phyloP scores from a whole-genome alignment of 164 flowering plant species.

The Chimonanthus salicifolius region DNA sequence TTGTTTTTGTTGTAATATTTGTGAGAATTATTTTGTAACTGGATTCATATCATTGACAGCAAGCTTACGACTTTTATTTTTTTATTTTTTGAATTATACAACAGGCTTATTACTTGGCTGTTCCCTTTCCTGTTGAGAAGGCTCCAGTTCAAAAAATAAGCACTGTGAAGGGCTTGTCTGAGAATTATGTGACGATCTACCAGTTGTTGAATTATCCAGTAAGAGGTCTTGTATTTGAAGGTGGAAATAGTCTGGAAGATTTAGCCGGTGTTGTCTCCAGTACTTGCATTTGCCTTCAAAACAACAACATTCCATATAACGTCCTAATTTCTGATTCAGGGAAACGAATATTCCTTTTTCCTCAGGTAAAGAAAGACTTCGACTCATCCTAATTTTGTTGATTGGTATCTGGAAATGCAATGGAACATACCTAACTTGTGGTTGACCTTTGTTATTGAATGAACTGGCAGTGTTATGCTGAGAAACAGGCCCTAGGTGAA shows the following conservation, averaged over 20 bases:
- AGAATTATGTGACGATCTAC: slow-evolving; percentile 41
- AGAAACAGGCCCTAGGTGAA: slow-evolving; percentile 84
- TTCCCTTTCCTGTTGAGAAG: slow-evolving; percentile 73
- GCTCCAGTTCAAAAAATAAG: slow-evolving; percentile 39
- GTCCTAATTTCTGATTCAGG: slow-evolving; percentile 75
- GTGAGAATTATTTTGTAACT: not conserved
- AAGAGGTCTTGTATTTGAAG: slow-evolving; percentile 65
- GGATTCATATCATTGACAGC: too few relatives aligned
- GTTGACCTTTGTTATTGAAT: not conserved
- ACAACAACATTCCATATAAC: slow-evolving; percentile 69
- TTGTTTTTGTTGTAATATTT: not conserved
- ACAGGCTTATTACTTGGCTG: slow-evolving; percentile 68
- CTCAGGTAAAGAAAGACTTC: slow-evolving; percentile 48
- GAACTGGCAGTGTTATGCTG: slow-evolving; percentile 64
- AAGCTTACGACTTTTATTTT: too few relatives aligned
- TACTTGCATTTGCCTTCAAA: slow-evolving; percentile 65
- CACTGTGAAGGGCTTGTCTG: slow-evolving; percentile 3
- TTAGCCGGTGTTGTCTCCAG: slow-evolving; percentile 54
- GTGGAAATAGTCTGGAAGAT: slow-evolving; percentile 48
- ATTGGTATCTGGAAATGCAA: not conserved
- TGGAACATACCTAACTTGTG: not conserved
- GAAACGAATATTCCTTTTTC: slow-evolving; percentile 54
- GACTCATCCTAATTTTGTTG: not conserved
- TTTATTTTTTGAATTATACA: too few relatives aligned
- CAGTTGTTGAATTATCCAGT: slow-evolving; percentile 68